phyloP scores from a whole-genome alignment of 179 eudicot species.

The Monotropa hypopitys region DNA sequence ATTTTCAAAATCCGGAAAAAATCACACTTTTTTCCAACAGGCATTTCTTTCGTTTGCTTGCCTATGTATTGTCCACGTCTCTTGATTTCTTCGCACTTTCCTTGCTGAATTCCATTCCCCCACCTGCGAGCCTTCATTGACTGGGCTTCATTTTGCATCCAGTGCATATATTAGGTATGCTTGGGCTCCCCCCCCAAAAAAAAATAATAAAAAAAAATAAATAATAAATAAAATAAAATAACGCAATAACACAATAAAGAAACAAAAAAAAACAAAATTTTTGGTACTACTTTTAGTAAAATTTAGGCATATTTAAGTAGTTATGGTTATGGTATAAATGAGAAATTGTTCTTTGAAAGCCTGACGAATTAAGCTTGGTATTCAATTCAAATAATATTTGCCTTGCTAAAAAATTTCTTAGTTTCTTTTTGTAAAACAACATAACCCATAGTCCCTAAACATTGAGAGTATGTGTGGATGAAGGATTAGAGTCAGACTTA shows the following conservation, averaged over 20 bases:
- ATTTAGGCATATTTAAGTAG: not conserved
- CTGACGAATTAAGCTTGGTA: not conserved
- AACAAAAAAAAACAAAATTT: too few relatives aligned
- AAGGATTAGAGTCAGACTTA: too few relatives aligned
- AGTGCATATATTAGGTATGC: not conserved
- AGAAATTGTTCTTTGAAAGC: not conserved
- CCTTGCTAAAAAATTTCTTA: not conserved
- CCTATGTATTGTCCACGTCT: not conserved
- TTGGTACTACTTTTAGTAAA: not conserved
- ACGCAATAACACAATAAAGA: too few relatives aligned
- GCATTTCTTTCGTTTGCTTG: not conserved
- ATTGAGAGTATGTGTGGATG: too few relatives aligned
- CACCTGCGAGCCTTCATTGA: not conserved
- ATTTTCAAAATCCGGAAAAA: too few relatives aligned
- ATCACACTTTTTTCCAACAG: too few relatives aligned
- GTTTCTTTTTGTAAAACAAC: too few relatives aligned
- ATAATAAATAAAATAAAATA: too few relatives aligned
- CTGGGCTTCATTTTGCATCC: not conserved
- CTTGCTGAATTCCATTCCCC: not conserved
- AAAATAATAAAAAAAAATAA: too few relatives aligned
- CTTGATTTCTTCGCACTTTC: not conserved
- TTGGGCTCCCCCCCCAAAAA: too few relatives aligned
- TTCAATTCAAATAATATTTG: not conserved
- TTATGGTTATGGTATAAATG: not conserved
- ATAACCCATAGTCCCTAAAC: too few relatives aligned